Base-by-base conservation (phyloP, 768 basidiomycete species). In the Mycena venus region DNA sequence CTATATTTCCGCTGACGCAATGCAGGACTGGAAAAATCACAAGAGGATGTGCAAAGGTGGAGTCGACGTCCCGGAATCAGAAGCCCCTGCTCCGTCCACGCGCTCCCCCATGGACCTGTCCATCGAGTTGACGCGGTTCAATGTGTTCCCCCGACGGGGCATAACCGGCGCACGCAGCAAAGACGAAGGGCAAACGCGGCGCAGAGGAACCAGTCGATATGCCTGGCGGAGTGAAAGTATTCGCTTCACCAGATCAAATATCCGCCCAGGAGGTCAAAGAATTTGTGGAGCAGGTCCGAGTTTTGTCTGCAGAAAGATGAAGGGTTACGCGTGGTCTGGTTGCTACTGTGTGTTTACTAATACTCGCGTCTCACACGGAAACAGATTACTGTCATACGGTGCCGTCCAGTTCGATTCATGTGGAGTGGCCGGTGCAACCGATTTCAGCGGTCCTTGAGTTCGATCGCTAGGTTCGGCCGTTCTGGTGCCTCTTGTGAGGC, bases 31-130 rank as follows among this genome's bases (percentile, higher is more conserved):
- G 51, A 53, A 36, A 38, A 53, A n/a, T n/a, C 64, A 66, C 36
- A 66, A 66, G 64, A 5, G 7, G 3, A 66, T 66, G 64, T 66
- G 64, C 23, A 34, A 66, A 38, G 32, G 49, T 25, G 64, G 64
- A 1, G 12, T 66, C n/a, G 29, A 53, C 4, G 23, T 38, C 15
- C 32, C 21, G 1, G 23, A 66, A 53, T 53, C 51, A 6, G 34
- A 25, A 12, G 23, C 38, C 8, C n/a, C 21, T 36, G 2, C 31
- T 25, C 64, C 17, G 17, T n/a, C 62, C 25, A 4, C 40, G 11
- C 49, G 25, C 32, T 53, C 47, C 19, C 7, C 31, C 1, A 23
- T 21, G 32, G 49, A 53, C 25, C 34, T 17, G 3, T 63, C 61
- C 36, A 25, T 63, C 40, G 17, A 29, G 9, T 15, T 63, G 25